Evolutionary conservation across 495 filamentous ascomycete genomes (phyloP), one percentile per base, ranked within the genome.

Genomic region (Penicillium waksmanii): DNA sequence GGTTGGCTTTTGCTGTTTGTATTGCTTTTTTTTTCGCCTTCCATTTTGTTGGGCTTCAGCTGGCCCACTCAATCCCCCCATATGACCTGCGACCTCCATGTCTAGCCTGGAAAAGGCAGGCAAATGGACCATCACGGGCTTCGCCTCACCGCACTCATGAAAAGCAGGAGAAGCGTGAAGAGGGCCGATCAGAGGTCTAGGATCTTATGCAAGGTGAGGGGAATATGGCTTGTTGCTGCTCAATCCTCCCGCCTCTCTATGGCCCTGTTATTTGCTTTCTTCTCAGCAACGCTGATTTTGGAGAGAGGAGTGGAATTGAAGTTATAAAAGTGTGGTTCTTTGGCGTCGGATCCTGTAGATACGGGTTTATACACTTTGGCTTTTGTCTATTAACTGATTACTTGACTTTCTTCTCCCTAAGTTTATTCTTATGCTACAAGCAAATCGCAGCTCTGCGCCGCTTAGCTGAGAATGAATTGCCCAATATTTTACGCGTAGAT

Each of bases 261-360:
- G 23, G 23, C 23, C 6, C 27, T 31, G 5, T 31, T 9, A 31
- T 31, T 31, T 31, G 27, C 43, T 64, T 61, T 55, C 51, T 56
- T 57, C 63, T 51, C 27, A 53, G 48, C 38, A 23, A 44, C 56
- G 53, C n/a, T 40, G 51, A 50, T 9, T 47, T 47, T 11, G 44
- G 52, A 51, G 15, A 40, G 50, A n/a, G 59, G 56, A 62, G 27
- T 63, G 64, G 60, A 69, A 57, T 48, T 65, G 61, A 52, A 63
- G 46, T 51, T 53, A 69, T 46, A 68, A 67, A 71, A 68, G 62
- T 65, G 56, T 50, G 68, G 63, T 69, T 56, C 58, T 70, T 58
- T 40, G 69, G 69, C 71, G 68, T 73, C 62, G 55, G 59, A 66
- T 67, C 61, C 50, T 71, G 67, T 69, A 74, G 66, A 72, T 70